These are phyloP conservation scores for Galeopsis tetrahit DNA, from an alignment of 257 asterid genomes.

Conservation along the genomic window DNA sequence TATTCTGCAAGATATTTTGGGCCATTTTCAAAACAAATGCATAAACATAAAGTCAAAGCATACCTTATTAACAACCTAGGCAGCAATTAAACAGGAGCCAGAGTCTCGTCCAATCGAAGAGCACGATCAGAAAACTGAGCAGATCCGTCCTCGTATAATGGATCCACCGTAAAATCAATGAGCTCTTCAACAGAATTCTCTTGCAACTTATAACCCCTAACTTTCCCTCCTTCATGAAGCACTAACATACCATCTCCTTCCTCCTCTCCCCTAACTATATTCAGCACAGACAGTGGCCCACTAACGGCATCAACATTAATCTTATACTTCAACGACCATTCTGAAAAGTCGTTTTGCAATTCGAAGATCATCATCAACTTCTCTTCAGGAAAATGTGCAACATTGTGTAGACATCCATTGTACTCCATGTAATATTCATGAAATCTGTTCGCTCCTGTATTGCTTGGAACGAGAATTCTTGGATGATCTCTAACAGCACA, in stretches of 20 bases:
- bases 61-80: constrained; percentile 14
- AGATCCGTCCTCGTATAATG: constrained; percentile 15
- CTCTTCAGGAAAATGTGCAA: constrained; percentile 29
- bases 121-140: constrained; percentile 1
- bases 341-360: constrained; percentile 28
- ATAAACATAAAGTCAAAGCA: neutral
- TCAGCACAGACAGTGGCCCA: constrained; percentile 33
- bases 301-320: constrained; percentile 14
- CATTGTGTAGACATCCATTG: constrained; percentile 33
- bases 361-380: constrained; percentile 34
- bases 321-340: constrained; percentile 37
- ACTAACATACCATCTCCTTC: constrained; percentile 43
- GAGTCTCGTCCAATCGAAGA: constrained; percentile 38
- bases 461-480: constrained; percentile 18
- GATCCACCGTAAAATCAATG: constrained; percentile 27
- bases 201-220: constrained; percentile 22
- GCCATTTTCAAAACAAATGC: neutral
- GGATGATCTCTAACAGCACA: constrained; percentile 35
- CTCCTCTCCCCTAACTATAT: constrained; percentile 24
- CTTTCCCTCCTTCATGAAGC: constrained; percentile 36
- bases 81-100: constrained; percentile 23
- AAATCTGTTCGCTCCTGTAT: neutral
- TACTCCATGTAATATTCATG: constrained; percentile 25
- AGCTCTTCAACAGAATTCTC: constrained; percentile 28
- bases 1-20: neutral